These are phyloP conservation scores for Botryotinia calthae DNA, from an alignment of 2,329 filamentous ascomycete species.

Conservation along the genomic window DNA sequence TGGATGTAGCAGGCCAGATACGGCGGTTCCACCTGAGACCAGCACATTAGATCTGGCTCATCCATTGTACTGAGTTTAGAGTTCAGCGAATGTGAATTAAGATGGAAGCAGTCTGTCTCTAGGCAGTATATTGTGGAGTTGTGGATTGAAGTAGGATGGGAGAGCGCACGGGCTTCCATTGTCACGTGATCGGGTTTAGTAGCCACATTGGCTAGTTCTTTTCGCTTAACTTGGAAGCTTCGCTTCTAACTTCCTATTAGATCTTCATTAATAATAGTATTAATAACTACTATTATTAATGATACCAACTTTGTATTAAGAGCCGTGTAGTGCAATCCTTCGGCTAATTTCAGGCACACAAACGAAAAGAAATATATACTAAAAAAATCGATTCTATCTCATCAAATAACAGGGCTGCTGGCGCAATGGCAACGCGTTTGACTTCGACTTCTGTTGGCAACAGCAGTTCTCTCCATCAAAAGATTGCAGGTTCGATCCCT, in stretches of 20 bases:
- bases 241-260: no score
- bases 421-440: neutral
- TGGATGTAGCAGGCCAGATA: slow-evolving; percentile 4
- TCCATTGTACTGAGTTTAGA: neutral
- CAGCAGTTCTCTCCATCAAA: neutral
- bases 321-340: no score
- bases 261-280: no score
- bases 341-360: neutral
- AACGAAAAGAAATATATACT: fast-evolving
- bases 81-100: neutral
- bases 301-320: no score
- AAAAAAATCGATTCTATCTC: fast-evolving
- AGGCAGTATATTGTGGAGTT: neutral
- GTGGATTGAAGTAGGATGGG: neutral
- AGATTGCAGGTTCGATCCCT: neutral
- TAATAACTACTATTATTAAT: no score
- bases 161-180: no score
- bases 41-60: neutral
- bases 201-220: no score
- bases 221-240: no score
- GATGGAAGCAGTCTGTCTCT: neutral
- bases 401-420: neutral
- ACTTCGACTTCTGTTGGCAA: neutral
- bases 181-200: no score
- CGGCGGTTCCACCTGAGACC: neutral